These are phyloP conservation scores for Ascochyta lentis DNA, from an alignment of 2,329 filamentous ascomycete species.

Conservation along the genomic window DNA sequence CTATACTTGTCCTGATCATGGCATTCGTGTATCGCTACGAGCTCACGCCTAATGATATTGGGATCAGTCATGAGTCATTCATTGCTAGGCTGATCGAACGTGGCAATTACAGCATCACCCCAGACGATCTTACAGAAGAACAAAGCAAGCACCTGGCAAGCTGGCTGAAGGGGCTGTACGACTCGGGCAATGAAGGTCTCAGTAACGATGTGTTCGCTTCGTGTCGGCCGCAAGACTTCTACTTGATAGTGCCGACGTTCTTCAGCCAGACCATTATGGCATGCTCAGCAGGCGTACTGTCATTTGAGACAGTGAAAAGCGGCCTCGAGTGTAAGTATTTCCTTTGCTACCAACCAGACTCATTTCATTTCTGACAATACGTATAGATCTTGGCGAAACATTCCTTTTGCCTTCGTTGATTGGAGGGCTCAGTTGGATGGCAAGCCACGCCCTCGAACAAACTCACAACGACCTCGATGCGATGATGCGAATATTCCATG, in stretches of 20 bases:
- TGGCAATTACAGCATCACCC: slow-evolving; percentile 63
- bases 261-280: slow-evolving; percentile 79
- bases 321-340: slow-evolving; percentile 73
- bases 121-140: slow-evolving; percentile 70
- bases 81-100: slow-evolving; percentile 69
- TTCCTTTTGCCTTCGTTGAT: slow-evolving; percentile 81
- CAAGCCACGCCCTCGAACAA: slow-evolving; percentile 72
- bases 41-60: slow-evolving; percentile 69
- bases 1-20: slow-evolving; percentile 74
- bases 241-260: slow-evolving; percentile 76
- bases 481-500: slow-evolving; percentile 73
- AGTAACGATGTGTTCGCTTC: slow-evolving; percentile 82
- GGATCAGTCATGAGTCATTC: slow-evolving; percentile 69
- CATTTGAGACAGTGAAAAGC: slow-evolving; percentile 73
- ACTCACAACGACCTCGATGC: slow-evolving; percentile 69
- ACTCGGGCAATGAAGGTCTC: slow-evolving; percentile 69
- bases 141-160: slow-evolving; percentile 69
- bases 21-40: slow-evolving; percentile 79
- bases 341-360: background rate
- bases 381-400: slow-evolving; percentile 74
- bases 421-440: slow-evolving; percentile 74
- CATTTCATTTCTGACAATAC: background rate
- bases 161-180: slow-evolving; percentile 81
- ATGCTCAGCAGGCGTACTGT: slow-evolving; percentile 68
- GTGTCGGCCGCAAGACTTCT: slow-evolving; percentile 83